Conservation (phyloP, 1,284 basidiomycete genomes). For the Ganoderma multipileum region DNA sequence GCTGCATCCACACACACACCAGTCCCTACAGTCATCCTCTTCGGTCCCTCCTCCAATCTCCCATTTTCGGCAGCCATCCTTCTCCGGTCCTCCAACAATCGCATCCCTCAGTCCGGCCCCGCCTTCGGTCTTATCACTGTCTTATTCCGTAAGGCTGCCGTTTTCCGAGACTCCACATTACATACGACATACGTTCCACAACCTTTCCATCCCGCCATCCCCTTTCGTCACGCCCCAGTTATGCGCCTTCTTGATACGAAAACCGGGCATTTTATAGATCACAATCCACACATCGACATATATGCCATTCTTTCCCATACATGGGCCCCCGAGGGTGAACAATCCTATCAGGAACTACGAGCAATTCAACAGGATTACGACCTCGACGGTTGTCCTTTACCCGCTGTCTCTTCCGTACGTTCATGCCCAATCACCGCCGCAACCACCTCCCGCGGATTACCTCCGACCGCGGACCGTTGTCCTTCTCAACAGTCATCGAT, state of each 20-base stretch:
- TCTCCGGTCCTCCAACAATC: too few species aligned
- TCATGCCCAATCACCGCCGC: background rate
- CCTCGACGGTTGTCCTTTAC: background rate
- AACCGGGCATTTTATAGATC: background rate
- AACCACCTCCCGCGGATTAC: background rate
- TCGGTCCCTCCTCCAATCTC: too few species aligned
- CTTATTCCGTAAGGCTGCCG: too few species aligned
- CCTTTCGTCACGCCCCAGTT: background rate
- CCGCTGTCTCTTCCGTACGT: background rate
- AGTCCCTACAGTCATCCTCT: too few species aligned
- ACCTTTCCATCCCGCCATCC: too few species aligned
- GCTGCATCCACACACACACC: too few species aligned
- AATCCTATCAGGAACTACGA: background rate
- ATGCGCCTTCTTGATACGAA: constrained; percentile 1
- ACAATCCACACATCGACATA: background rate
- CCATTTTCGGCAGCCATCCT: too few species aligned
- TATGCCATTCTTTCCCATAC: constrained; percentile 5
- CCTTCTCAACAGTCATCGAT: background rate
- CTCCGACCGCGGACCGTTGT: too few species aligned
- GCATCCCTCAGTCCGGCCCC: too few species aligned
- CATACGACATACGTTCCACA: too few species aligned
- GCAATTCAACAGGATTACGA: background rate
- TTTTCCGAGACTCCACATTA: too few species aligned
- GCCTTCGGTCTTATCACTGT: too few species aligned
- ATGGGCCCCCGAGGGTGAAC: background rate